Base-by-base conservation (phyloP, 495 filamentous ascomycete species). In the Penicillium bialowiezense region DNA sequence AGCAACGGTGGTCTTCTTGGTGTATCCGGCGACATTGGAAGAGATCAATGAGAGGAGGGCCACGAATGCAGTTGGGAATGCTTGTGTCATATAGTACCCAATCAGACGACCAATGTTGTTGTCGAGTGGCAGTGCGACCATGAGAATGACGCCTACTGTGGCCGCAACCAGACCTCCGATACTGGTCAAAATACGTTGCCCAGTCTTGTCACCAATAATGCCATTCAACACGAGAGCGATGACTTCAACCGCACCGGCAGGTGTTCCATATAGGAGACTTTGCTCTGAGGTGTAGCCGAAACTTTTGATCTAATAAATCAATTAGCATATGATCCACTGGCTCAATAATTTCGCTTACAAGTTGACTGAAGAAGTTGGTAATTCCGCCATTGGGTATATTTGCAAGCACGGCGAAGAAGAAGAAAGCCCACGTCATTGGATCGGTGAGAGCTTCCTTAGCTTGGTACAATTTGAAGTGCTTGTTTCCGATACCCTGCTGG, bases 1-100 rank as follows among this genome's bases (percentile, higher is more conserved):
- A 1, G 83, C 83, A 3, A 86, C 78, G 0, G 84, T 87, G 0
- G 84, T 87, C 64, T 87, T 87, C 68, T 87, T 87, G 1, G 85
- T 87, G 59, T 85, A 87, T 23, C 84, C 83, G 3, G 84, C 81
- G 1, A 87, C 76, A 49, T 88, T 87, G 21, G 75, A 79, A 0
- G 74, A 74, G 36, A 85, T 79, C 37, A 86, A 65, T 6, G 79
- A 78, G 43, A 70, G 36, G 6, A 75, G 51, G 1, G 70, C 69
- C 1, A 73, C 65, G 23, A 73, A 72, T 68, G 64, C 31, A 10
- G 80, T 84, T 1, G 85, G 73, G 42, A 64, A 71, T 6, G 80
- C 72, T 59, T 81, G 74, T 0, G 81, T 85, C 32, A 87, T 65
- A 56, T 87, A 87, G 60, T 84, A 85, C 1, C 82, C 83, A 5